Percentiles rank a stretch among this genome's conserved stretches.
These are phyloP conservation scores for Trifolium fragiferum DNA, from an alignment of 306 rosid species.

Conservation along the genomic window DNA sequence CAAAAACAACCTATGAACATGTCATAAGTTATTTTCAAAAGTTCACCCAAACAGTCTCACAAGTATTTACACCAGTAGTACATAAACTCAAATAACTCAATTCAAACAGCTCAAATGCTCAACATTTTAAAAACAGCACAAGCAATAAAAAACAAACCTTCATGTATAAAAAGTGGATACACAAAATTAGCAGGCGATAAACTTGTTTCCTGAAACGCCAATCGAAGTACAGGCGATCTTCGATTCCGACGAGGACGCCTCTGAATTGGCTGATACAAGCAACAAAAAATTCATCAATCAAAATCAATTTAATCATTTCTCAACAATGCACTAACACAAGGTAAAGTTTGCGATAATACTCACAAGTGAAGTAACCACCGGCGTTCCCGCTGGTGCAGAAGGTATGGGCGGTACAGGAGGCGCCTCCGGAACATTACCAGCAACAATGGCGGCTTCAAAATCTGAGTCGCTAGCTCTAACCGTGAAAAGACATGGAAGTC, in stretches of 20 bases:
- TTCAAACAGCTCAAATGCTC: not conserved
- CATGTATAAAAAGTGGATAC: slow-evolving; percentile 95
- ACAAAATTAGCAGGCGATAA: slow-evolving; percentile 88
- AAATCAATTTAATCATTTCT: not conserved
- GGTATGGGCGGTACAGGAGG: slow-evolving; percentile 87
- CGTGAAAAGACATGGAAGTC: slow-evolving; percentile 42
- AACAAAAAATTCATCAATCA: not conserved
- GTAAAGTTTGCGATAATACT: slow-evolving; percentile 32
- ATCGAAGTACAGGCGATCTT: slow-evolving; percentile 63
- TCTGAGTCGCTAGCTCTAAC: slow-evolving; percentile 75
- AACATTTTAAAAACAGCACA: not conserved
- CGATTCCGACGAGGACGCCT: slow-evolving; percentile 92
- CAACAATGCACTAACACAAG: not conserved
- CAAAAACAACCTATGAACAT: not conserved
- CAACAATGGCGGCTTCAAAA: slow-evolving; percentile 85
- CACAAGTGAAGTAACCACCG: slow-evolving; percentile 79
- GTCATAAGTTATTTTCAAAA: not conserved
- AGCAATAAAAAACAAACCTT: slow-evolving; percentile 60
- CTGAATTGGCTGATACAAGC: slow-evolving; percentile 59
- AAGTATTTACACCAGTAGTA: no score
- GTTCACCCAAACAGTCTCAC: not conserved
- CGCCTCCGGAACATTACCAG: slow-evolving; percentile 77
- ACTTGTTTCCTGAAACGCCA: slow-evolving; percentile 87
- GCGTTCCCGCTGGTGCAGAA: slow-evolving; percentile 80
- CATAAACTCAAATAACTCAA: no score